A percentile compares a stretch with the other conserved stretches of the same genome.
Evolutionary conservation across 2,329 filamentous ascomycete species (phyloP).

Genomic region (Fusarium sp.): DNA sequence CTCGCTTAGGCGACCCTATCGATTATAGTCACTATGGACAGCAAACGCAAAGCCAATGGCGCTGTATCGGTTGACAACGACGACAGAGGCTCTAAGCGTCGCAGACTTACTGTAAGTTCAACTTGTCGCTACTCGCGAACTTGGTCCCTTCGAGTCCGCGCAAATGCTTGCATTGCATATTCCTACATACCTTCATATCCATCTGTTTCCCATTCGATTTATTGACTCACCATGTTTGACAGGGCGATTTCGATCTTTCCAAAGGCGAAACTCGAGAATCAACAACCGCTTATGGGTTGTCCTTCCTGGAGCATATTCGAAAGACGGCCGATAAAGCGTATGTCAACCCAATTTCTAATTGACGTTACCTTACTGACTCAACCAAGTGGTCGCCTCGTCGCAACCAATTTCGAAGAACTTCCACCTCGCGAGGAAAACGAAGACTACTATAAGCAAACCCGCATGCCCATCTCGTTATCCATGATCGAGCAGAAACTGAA

Average conservation of each 20-base stretch:
- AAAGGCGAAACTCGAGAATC: constrained; percentile 74
- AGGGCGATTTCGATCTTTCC: constrained; percentile 61
- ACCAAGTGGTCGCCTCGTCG: constrained; percentile 76
- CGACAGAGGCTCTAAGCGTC: constrained; percentile 68
- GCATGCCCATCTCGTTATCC: constrained; percentile 82
- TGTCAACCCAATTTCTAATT: constrained; percentile 41
- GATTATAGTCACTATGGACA: constrained; percentile 60
- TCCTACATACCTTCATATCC: neutral
- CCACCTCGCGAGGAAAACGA: constrained; percentile 73
- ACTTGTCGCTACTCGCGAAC: constrained; percentile 23
- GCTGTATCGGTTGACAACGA: constrained; percentile 59
- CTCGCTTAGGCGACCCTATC: constrained; percentile 42
- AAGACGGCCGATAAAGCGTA: constrained; percentile 86
- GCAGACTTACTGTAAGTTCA: constrained; percentile 64
- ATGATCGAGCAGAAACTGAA: constrained; percentile 81
- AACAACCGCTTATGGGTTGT: constrained; percentile 77
- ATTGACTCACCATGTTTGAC: constrained; percentile 22
- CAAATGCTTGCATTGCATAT: neutral
- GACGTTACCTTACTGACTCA: constrained; percentile 37
- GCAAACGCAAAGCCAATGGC: constrained; percentile 68
- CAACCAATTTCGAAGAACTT: constrained; percentile 80
- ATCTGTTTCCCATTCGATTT: neutral
- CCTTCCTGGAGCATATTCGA: constrained; percentile 80
- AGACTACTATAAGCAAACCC: constrained; percentile 82
- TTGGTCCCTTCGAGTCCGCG: constrained; percentile 5